Evolutionary conservation across 2,329 filamentous ascomycete species (phyloP), one percentile per base, ranked within the genome.

Genomic region (Mycosphaerella arachidis): DNA sequence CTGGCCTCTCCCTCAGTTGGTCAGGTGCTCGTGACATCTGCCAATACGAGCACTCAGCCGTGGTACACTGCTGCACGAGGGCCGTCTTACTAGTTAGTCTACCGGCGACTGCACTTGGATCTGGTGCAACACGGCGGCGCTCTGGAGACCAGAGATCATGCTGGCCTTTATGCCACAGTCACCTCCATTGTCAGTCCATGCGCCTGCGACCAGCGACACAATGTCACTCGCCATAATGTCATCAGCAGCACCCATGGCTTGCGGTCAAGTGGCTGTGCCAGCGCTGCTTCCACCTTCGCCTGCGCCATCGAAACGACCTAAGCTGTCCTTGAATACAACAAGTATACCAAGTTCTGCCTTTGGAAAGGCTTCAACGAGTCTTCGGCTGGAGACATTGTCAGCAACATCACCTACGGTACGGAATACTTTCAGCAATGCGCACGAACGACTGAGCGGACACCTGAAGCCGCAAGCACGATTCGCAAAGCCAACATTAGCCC

Each of bases 391-490:
- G 48, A 80, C 80, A 2, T 74, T 83, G 24, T 81, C 80, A 53
- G 76, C 81, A n/a, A 78, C 80, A 31, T 86, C 85, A 7, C 85
- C 85, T 10, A 87, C 84, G 1, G 75, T 80, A 46, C 78, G 81
- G 67, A 87, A 86, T 71, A 87, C 84, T 55, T 85, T 85, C 69
- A 80, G 76, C 66, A 87, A 87, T 73, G 80, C 82, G 54, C 85
- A 84, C 66, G 79, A 83, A 45, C 69, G 74, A 43, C 64, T 72
- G n/a, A 71, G 56, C 63, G 37, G 51, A 35, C 46, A 37, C 6
- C 50, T 30, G 40, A 46, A n/a, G 45, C n/a, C 20, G 57, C 56
- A 45, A 8, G 29, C 33, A 30, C 37, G 48, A 57, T 56, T 54
- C n/a, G 55, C 57, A 50, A 63, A 61, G 61, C 78, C 57, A 64